Base-by-base conservation (phyloP, 202 grass and related monocot species). In the Saccharum hybrid region DNA sequence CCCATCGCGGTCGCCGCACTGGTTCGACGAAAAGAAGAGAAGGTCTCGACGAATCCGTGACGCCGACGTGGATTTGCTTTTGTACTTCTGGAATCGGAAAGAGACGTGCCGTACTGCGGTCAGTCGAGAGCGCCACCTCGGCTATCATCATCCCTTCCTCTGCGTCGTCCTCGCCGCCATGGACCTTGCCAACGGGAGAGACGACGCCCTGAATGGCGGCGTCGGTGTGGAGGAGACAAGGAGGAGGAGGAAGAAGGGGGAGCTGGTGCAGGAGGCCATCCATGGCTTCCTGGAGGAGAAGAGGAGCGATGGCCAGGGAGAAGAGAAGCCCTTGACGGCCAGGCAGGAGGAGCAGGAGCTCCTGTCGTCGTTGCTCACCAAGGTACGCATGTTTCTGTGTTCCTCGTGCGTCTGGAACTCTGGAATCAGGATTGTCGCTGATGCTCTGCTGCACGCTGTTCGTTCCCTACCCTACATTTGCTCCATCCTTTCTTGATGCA, bases 361-460 rank as follows among this genome's bases (percentile, higher is more conserved):
- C 74, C 74, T 90, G n/a, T 84, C 83, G 31, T 86, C 83, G 34
- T 42, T 90, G 75, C 80, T 88, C 43, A 78, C 76, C 72, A 84
- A 91, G 91, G 91, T 90, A 48, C 45, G 43, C 2, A 48, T 14
- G 45, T 18, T 52, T 52, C 49, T 51, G 48, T 18, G 49, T 18
- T 52, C 49, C 49, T 52, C 49, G 49, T 46, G 43, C 4, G 12
- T 46, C 43, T 1, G 3, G 12, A 14, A 13, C 12, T 14, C 45
- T 49, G 46, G 14, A 49, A 16, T 49, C 46, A 49, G 46, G 14
- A 49, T 16, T 46, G 43, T 16, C 1, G 46, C 46, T 49, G 45
- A 48, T 48, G 13, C 49, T 52, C 49, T 19, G 51, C 5, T 52
- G 48, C 48, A 52, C 15, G 5, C 1, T 18, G 16, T 18, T 52